Evolutionary conservation across 495 filamentous ascomycete species (phyloP).

Genomic region (Aspergillus homomorphus): DNA sequence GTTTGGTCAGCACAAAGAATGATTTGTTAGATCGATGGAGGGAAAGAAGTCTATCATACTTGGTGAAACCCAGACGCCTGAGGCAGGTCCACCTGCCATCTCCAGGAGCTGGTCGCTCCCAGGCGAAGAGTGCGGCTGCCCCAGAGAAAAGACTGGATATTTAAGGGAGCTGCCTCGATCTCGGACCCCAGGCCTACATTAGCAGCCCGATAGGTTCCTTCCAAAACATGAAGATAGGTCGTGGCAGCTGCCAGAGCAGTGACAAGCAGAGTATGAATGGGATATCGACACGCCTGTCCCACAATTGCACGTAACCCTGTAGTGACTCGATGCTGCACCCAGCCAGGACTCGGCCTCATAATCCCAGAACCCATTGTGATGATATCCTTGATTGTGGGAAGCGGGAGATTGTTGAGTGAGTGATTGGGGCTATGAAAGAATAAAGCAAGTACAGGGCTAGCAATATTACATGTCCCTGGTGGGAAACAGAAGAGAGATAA

Average conservation of each 20-base stretch:
- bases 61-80: neutral
- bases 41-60: neutral
- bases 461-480: neutral
- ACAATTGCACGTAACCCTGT: neutral
- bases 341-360: neutral
- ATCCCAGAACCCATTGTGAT: neutral
- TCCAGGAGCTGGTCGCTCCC: slow-evolving; percentile 3
- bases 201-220: neutral
- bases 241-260: neutral
- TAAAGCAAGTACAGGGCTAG: neutral
- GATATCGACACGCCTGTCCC: slow-evolving; percentile 5
- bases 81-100: slow-evolving; percentile 1
- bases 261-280: slow-evolving; percentile 5
- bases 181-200: neutral
- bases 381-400: neutral
- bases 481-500: too few relatives aligned
- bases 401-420: neutral
- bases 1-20: neutral
- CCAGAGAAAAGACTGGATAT: slow-evolving; percentile 3
- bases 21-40: neutral
- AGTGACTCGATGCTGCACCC: neutral
- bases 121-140: slow-evolving; percentile 2
- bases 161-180: neutral
- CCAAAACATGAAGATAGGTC: slow-evolving; percentile 3
- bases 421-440: too few relatives aligned